A percentile compares a stretch with the other conserved stretches of the same genome.
These are phyloP conservation scores for Pyrenophora teres DNA, from an alignment of 2,329 filamentous ascomycete genomes.

Conservation along the genomic window DNA sequence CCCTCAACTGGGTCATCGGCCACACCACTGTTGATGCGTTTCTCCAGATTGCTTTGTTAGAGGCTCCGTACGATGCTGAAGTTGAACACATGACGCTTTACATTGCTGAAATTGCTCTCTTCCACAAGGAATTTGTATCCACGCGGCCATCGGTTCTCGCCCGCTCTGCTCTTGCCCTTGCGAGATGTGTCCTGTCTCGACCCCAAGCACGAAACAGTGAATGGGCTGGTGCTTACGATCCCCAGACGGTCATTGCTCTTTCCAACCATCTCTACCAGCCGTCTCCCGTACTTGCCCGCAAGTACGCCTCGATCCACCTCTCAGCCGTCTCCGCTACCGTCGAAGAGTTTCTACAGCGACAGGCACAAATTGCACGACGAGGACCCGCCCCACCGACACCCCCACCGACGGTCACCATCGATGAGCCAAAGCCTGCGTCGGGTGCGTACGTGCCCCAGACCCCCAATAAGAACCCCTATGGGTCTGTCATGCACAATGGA, in stretches of 20 bases:
- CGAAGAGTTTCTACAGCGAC: conserved; percentile 67
- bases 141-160: conserved; percentile 90
- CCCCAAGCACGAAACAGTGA: conserved; percentile 75
- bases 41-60: conserved; percentile 81
- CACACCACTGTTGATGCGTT: conserved; percentile 97
- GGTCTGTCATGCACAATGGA: conserved; percentile 68
- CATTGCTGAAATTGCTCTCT: conserved; percentile 91
- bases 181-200: conserved; percentile 82
- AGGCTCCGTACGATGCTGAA: conserved; percentile 76
- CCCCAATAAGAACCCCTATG: conserved; percentile 74
- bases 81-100: conserved; percentile 95
- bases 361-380: conserved; percentile 56
- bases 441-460: conserved; percentile 70
- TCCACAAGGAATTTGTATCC: conserved; percentile 96
- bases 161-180: conserved; percentile 80
- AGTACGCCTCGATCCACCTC: conserved; percentile 69
- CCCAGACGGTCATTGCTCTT: conserved; percentile 66
- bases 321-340: conserved; percentile 67
- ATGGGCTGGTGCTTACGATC: conserved; percentile 74
- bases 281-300: conserved; percentile 69
- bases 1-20: conserved; percentile 92
- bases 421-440: conserved; percentile 53
- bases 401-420: conserved; percentile 59
- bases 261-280: conserved; percentile 70
- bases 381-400: conserved; percentile 60